phyloP scores from a whole-genome alignment of 805 yeast genomes.

The Maudiozyma turicensis region DNA sequence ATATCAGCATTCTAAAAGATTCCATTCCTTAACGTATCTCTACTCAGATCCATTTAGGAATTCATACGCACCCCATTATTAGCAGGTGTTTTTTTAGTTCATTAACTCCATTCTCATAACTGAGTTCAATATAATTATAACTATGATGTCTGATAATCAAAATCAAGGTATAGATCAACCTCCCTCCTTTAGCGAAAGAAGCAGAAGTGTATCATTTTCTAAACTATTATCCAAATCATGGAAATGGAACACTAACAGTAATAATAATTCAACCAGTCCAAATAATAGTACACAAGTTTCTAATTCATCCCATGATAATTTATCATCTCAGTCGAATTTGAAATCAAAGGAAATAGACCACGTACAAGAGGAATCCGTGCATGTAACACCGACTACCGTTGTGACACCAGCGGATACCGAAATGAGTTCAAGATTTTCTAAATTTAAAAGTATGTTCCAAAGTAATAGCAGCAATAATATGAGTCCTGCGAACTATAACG shows the following conservation, averaged over 20 bases:
- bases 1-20: too few species aligned
- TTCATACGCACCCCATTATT: too few species aligned
- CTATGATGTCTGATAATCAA: slow-evolving; percentile 2
- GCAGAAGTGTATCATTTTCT: slow-evolving; percentile 20
- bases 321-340: background rate
- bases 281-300: background rate
- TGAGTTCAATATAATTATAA: background rate
- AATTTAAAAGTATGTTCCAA: slow-evolving; percentile 16
- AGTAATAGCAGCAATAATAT: background rate
- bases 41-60: too few species aligned
- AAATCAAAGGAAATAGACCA: background rate
- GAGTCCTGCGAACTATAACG: background rate
- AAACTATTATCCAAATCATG: slow-evolving; percentile 14
- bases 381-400: background rate
- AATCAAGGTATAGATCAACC: slow-evolving; percentile 5
- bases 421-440: slow-evolving; percentile 13
- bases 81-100: too few species aligned
- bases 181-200: slow-evolving; percentile 12
- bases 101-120: background rate
- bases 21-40: too few species aligned
- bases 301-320: background rate
- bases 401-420: slow-evolving; percentile 2
- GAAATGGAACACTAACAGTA: slow-evolving; percentile 2
- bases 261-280: background rate
- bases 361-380: background rate